Evolutionary conservation across 129 eudicot genomes (phyloP).

Genomic region (Sambucus nigra): DNA sequence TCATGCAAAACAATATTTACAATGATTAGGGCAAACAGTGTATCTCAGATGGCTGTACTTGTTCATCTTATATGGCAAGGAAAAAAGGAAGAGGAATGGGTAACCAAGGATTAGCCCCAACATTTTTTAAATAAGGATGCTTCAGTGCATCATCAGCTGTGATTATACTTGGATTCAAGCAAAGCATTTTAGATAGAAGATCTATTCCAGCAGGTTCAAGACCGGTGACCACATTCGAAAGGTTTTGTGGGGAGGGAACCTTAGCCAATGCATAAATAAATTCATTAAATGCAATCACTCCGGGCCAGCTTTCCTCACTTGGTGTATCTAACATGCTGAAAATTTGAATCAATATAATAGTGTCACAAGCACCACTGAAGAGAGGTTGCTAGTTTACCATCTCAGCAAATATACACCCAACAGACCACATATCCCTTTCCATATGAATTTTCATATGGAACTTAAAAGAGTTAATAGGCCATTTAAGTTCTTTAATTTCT

Average conservation of each 20-base stretch:
- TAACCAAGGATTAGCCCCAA: neutral
- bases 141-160: slow-evolving; percentile 4
- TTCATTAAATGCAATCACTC: neutral
- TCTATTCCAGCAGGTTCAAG: slow-evolving; percentile 9
- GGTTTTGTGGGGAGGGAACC: neutral
- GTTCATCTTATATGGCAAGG: neutral
- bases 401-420: slow-evolving; percentile 12
- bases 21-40: neutral
- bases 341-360: neutral
- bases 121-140: slow-evolving; percentile 8
- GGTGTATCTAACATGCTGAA: slow-evolving; percentile 6
- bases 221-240: neutral
- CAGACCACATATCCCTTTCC: too few species aligned
- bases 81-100: neutral
- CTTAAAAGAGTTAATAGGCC: too few species aligned
- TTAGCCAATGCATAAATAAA: neutral
- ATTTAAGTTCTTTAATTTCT: too few species aligned
- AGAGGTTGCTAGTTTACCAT: slow-evolving; percentile 2
- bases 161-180: slow-evolving; percentile 4
- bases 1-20: neutral
- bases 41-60: neutral
- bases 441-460: too few species aligned
- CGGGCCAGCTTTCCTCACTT: neutral
- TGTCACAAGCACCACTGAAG: neutral
- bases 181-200: slow-evolving; percentile 6